Evolutionary conservation across 352 stramenopile genomes (phyloP).

Genomic region (Phytophthora boehmeriae): DNA sequence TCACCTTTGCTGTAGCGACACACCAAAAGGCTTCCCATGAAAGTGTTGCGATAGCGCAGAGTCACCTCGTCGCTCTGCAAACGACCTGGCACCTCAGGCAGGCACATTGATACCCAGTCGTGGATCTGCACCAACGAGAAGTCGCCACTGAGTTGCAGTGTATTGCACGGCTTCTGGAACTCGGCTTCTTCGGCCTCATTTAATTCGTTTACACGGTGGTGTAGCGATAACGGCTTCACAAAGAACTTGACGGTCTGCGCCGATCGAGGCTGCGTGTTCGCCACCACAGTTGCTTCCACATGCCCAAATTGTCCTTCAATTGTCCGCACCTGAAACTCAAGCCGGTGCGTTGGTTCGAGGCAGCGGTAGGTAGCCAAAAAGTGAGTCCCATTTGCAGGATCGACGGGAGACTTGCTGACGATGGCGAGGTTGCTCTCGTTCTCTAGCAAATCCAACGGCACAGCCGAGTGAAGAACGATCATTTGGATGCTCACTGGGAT

Average conservation of each 20-base stretch:
- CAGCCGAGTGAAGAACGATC: constrained; percentile 73
- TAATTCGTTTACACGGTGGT: constrained; percentile 69
- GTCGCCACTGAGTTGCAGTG: constrained; percentile 67
- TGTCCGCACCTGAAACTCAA: constrained; percentile 83
- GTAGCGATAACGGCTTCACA: constrained; percentile 83
- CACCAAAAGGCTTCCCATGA: constrained; percentile 72
- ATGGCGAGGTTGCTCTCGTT: constrained; percentile 80
- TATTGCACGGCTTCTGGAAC: constrained; percentile 62
- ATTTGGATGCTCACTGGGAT: constrained; percentile 83
- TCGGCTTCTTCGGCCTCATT: constrained; percentile 64
- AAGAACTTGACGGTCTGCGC: constrained; percentile 77
- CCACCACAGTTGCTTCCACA: constrained; percentile 76
- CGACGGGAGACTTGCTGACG: constrained; percentile 67
- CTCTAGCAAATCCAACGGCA: constrained; percentile 79
- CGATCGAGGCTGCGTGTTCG: constrained; percentile 61
- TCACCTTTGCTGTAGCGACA: constrained; percentile 81
- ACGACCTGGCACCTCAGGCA: constrained; percentile 75
- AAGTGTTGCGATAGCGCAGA: constrained; percentile 83
- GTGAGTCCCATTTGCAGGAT: constrained; percentile 56
- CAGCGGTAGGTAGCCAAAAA: constrained; percentile 85
- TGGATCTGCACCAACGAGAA: constrained; percentile 89
- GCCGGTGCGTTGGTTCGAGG: constrained; percentile 75
- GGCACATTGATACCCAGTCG: constrained; percentile 83
- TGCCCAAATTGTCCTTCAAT: constrained; percentile 87
- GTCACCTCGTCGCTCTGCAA: constrained; percentile 73